phyloP scores from a whole-genome alignment of 73 alveolate species.

The Symbiodinium natans region DNA sequence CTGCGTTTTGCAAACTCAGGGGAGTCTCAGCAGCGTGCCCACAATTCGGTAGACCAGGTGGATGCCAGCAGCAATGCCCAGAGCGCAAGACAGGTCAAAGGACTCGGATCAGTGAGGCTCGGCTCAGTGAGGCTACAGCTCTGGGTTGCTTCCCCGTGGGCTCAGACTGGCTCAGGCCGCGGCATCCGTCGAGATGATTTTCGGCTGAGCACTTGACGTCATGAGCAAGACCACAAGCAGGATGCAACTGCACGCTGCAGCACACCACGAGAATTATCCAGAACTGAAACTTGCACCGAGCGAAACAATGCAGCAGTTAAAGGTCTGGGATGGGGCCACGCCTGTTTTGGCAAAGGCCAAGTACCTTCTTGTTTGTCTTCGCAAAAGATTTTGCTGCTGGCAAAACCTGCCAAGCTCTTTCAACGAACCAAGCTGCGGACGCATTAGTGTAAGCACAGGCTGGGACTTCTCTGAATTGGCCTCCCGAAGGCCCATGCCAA shows the following conservation, averaged over 20 bases:
- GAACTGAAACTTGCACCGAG: neutral
- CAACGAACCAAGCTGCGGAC: no score
- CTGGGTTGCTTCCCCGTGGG: neutral
- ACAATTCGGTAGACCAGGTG: constrained; percentile 72
- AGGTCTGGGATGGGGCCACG: neutral
- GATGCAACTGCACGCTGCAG: constrained; percentile 40
- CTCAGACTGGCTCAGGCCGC: neutral
- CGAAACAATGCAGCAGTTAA: neutral
- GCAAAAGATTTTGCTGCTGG: constrained; percentile 85
- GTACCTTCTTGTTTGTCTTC: constrained; percentile 85
- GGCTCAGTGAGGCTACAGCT: neutral
- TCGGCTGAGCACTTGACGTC: constrained; percentile 86
- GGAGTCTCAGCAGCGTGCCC: constrained; percentile 6
- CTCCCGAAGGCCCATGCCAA: constrained; percentile 79
- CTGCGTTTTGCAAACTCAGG: neutral
- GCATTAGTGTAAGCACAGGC: no score
- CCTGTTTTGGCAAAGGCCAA: constrained; percentile 90
- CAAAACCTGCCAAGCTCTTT: neutral
- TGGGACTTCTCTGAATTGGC: neutral
- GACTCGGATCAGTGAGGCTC: constrained; percentile 27
- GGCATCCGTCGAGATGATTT: constrained; percentile 63
- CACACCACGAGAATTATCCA: neutral
- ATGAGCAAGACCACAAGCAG: constrained; percentile 85
- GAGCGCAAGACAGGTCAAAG: constrained; percentile 46
- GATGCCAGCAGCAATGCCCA: constrained; percentile 79